phyloP scores from a whole-genome alignment of 1,139 yeast genomes.

The Chernovozyma sophiae-reginae region DNA sequence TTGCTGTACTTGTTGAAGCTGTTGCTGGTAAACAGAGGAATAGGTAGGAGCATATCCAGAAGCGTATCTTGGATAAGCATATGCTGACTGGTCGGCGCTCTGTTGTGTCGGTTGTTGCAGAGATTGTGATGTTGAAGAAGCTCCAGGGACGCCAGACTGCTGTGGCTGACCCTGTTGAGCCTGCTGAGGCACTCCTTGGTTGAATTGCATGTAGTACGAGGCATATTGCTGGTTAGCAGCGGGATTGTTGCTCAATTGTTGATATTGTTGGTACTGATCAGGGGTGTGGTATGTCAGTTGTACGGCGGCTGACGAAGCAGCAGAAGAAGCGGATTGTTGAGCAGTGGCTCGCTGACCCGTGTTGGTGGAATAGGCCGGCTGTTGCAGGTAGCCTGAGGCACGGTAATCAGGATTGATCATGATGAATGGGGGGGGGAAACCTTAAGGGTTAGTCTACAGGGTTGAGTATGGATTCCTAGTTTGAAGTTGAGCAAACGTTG shows the following conservation, averaged over 20 bases:
- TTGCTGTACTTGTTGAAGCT: slow-evolving; percentile 4
- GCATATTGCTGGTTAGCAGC: slow-evolving; percentile 10
- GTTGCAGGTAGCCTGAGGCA: slow-evolving; percentile 7
- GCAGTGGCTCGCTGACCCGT: slow-evolving; percentile 1
- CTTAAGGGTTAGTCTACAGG: not conserved
- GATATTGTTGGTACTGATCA: slow-evolving; percentile 10
- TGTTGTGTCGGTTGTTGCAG: slow-evolving; percentile 3
- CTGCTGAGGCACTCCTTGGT: slow-evolving; percentile 6
- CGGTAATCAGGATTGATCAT: slow-evolving; percentile 4
- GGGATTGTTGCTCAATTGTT: slow-evolving; percentile 6
- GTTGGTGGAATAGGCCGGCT: slow-evolving; percentile 4
- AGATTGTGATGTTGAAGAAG: slow-evolving; percentile 3
- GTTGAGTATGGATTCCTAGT: not conserved
- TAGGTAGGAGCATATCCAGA: slow-evolving; percentile 3
- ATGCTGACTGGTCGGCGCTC: slow-evolving; percentile 7
- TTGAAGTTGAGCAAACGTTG: too few relatives aligned
- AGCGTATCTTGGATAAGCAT: slow-evolving; percentile 4
- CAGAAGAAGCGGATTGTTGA: slow-evolving; percentile 2
- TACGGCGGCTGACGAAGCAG: slow-evolving; percentile 2
- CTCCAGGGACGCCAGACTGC: slow-evolving; percentile 6
- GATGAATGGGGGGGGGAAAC: not conserved
- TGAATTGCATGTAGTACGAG: slow-evolving; percentile 11
- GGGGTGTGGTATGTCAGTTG: slow-evolving; percentile 4
- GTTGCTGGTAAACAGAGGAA: slow-evolving; percentile 3
- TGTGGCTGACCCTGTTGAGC: slow-evolving; percentile 2